Evolutionary conservation across 1,284 basidiomycete genomes (phyloP).

Genomic region (Ceratobasidium sp.): DNA sequence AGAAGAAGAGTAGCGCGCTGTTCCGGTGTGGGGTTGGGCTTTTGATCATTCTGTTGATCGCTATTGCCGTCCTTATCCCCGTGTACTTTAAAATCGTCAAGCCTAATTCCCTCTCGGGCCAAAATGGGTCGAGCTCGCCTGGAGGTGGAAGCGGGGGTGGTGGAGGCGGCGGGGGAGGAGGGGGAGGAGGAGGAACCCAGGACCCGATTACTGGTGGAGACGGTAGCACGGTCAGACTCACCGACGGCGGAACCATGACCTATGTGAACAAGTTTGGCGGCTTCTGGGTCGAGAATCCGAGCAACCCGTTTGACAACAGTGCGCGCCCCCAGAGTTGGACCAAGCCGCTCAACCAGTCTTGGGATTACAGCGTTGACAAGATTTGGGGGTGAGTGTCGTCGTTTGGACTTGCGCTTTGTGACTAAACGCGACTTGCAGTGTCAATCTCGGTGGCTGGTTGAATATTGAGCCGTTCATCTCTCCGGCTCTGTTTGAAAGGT

Average conservation of each 20-base stretch:
- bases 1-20: slow-evolving; percentile 27
- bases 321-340: slow-evolving; percentile 78
- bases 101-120: slow-evolving; percentile 37
- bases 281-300: slow-evolving; percentile 65
- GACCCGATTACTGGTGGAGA: slow-evolving; percentile 53
- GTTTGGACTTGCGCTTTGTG: neutral
- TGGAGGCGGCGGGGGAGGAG: slow-evolving; percentile 46
- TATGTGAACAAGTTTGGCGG: slow-evolving; percentile 61
- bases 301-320: slow-evolving; percentile 76
- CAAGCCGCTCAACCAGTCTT: slow-evolving; percentile 74
- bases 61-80: slow-evolving; percentile 46
- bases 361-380: slow-evolving; percentile 74
- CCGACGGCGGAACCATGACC: slow-evolving; percentile 58
- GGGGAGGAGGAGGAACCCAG: slow-evolving; percentile 28
- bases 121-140: slow-evolving; percentile 18
- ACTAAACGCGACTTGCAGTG: slow-evolving; percentile 46
- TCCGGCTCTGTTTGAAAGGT: slow-evolving; percentile 60
- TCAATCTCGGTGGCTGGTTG: slow-evolving; percentile 66
- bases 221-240: slow-evolving; percentile 57
- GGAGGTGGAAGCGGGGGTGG: slow-evolving; percentile 41
- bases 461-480: slow-evolving; percentile 66
- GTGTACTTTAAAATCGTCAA: slow-evolving; percentile 49
- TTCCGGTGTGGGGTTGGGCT: slow-evolving; percentile 31
- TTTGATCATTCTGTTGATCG: slow-evolving; percentile 42
- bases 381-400: slow-evolving; percentile 67